These are phyloP conservation scores for Phylloporus sp. DNA, from an alignment of 768 basidiomycete genomes.

Conservation along the genomic window DNA sequence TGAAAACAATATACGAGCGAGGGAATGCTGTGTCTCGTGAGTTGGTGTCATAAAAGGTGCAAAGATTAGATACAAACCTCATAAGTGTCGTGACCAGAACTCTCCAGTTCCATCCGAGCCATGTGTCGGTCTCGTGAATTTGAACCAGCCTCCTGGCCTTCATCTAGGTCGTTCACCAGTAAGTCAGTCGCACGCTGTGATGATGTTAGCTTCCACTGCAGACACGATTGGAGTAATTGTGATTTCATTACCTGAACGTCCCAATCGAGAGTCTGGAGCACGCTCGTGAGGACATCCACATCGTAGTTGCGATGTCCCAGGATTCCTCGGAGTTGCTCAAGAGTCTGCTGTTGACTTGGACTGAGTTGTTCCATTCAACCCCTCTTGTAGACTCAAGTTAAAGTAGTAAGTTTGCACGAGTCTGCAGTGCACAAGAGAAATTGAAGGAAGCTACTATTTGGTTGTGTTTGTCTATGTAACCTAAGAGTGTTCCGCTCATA, in stretches of 20 bases:
- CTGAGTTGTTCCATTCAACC: background rate
- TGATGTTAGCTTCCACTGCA: background rate
- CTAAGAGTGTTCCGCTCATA: slow-evolving; percentile 33
- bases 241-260: background rate
- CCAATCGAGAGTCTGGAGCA: background rate
- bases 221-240: background rate
- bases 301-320: background rate
- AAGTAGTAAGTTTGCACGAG: background rate
- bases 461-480: background rate
- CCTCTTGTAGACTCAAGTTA: background rate
- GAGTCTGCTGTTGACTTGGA: slow-evolving; percentile 9
- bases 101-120: background rate
- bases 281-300: background rate
- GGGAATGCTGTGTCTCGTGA: slow-evolving; percentile 1
- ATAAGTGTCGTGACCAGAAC: background rate
- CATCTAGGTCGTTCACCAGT: background rate
- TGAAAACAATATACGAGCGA: slow-evolving; percentile 20
- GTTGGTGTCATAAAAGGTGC: background rate
- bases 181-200: background rate
- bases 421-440: background rate
- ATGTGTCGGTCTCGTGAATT: background rate
- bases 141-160: background rate
- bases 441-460: background rate
- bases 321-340: slow-evolving; percentile 12
- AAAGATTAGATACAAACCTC: slow-evolving; percentile 3